phyloP scores from a whole-genome alignment of 805 yeast species.

The Priceomyces melissophilus region DNA sequence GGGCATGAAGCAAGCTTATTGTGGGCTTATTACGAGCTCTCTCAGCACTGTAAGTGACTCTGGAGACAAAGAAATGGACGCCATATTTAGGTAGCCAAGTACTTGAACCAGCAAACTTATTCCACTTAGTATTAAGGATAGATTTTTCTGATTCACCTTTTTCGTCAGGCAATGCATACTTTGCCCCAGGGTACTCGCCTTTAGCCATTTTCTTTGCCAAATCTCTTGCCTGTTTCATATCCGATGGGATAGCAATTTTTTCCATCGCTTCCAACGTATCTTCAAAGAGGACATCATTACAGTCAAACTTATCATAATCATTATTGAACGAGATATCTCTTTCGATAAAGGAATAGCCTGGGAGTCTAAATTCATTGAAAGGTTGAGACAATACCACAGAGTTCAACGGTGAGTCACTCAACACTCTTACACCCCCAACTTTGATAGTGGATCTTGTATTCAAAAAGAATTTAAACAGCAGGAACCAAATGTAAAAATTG shows the following conservation, averaged over 20 bases:
- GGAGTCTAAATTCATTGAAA: neutral
- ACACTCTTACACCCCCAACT: neutral
- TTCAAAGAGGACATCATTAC: neutral
- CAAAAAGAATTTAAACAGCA: neutral
- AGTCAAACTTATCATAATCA: neutral
- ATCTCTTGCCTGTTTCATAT: constrained; percentile 9
- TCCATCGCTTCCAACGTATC: constrained; percentile 1
- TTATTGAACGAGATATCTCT: neutral
- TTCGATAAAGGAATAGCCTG: constrained; percentile 6
- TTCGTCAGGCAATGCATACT: constrained; percentile 10
- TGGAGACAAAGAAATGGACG: constrained; percentile 7
- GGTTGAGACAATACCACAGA: neutral
- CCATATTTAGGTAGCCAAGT: constrained; percentile 8
- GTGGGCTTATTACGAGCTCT: constrained; percentile 7
- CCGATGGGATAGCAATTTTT: neutral
- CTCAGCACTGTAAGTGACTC: constrained; percentile 6
- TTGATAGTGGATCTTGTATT: neutral
- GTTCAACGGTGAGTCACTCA: constrained; percentile 1
- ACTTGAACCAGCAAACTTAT: constrained; percentile 11
- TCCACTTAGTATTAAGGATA: constrained; percentile 11
- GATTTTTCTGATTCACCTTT: constrained; percentile 9
- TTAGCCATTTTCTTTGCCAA: constrained; percentile 7
- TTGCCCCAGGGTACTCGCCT: constrained; percentile 7
- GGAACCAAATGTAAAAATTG: neutral
- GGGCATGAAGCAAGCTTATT: constrained; percentile 14